phyloP scores from a whole-genome alignment of 2,329 filamentous ascomycete species.

The Neonectria ditissima region DNA sequence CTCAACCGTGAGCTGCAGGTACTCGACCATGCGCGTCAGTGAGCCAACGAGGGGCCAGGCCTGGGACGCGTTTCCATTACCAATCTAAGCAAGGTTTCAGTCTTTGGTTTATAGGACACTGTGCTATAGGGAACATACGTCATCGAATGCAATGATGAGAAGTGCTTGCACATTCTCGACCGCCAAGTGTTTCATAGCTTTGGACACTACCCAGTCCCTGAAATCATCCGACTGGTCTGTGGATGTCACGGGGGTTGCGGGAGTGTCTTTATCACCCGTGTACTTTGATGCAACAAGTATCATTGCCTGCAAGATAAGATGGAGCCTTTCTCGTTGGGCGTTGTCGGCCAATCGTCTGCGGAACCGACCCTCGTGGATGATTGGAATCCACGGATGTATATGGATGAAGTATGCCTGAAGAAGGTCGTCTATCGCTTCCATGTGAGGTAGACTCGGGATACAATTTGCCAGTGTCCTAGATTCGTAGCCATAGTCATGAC shows the following conservation, averaged over 20 bases:
- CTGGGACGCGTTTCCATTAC: slow-evolving; percentile 29
- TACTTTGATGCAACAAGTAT: slow-evolving; percentile 42
- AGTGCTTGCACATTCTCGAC: slow-evolving; percentile 53
- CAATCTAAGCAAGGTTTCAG: slow-evolving; percentile 40
- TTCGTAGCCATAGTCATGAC: neutral
- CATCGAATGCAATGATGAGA: slow-evolving; percentile 52
- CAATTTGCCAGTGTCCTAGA: neutral
- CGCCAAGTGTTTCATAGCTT: slow-evolving; percentile 48
- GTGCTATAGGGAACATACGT: slow-evolving; percentile 44
- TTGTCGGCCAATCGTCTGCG: slow-evolving; percentile 40
- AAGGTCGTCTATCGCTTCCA: slow-evolving; percentile 36
- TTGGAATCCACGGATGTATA: slow-evolving; percentile 55
- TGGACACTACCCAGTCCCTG: slow-evolving; percentile 31
- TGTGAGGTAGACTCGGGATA: neutral
- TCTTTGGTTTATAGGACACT: slow-evolving; percentile 23
- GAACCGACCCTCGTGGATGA: slow-evolving; percentile 50
- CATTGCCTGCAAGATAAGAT: slow-evolving; percentile 52
- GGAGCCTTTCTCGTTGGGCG: slow-evolving; percentile 39
- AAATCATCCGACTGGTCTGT: slow-evolving; percentile 3
- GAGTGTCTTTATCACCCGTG: slow-evolving; percentile 40
- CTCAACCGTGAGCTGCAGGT: slow-evolving; percentile 44
- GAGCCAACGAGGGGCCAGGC: slow-evolving; percentile 36
- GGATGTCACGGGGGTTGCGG: neutral
- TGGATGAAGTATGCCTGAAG: slow-evolving; percentile 51
- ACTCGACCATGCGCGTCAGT: slow-evolving; percentile 44